Evolutionary conservation across 495 filamentous ascomycete genomes (phyloP), one percentile per base, ranked within the genome.

Genomic region (Jackrogersella minutella): DNA sequence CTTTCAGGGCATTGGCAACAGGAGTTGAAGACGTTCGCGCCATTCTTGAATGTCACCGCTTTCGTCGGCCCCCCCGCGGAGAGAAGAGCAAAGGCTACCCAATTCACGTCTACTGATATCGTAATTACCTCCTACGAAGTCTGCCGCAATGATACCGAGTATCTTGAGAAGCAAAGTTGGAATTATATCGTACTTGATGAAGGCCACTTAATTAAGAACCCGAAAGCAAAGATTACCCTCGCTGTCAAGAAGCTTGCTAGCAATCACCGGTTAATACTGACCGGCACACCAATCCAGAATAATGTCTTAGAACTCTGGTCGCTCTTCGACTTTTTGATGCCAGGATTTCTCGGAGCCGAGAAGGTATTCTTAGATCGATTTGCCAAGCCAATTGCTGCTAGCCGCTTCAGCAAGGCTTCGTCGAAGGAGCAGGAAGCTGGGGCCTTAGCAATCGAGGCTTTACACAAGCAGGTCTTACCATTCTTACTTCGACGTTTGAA

Each of bases 1-100:
- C 85, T 99, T n/a, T 97, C 95, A 9, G 95, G 95, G 6, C 95
- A 99, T 77, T 99, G 95, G 95, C 92, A 97, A 76, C 95, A 98
- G 71, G 95, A 99, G 75, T 92, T 99, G 72, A 90, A 90, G 71
- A 87, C 91, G 31, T 99, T 95, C 70, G 96, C 95, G 2, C 95
- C 95, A 5, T 99, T 99, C 84, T 84, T 99, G 19, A 88, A 85
- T 34, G 90, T 90, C 52, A 88, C 93, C 28, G 88, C 93, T 6
- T 99, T 97, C 71, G 93, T 97, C 56, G 95, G 95, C 2, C 89
- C 92, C 10, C 92, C 95, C 5, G 79, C 85, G 6, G 91, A 97
- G 73, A 89, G 95, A 56, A 81, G 85, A 33, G 84, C 85, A 40
- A 78, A 93, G 46, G 86, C 87, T 68, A 81, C 84, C 51, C 77